phyloP scores from a whole-genome alignment of 2,329 filamentous ascomycete species.

The Aureobasidium sp. region DNA sequence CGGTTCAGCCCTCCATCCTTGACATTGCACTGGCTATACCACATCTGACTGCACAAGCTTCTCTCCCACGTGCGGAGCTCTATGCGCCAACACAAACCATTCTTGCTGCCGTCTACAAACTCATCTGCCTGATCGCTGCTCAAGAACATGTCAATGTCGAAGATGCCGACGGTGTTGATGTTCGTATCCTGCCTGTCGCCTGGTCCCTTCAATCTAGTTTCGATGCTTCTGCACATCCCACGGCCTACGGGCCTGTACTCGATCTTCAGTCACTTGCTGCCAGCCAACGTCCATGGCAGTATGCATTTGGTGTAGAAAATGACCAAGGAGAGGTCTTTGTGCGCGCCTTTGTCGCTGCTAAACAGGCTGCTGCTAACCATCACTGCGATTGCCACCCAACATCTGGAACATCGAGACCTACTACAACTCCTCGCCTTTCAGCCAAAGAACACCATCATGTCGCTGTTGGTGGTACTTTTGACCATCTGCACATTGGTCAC shows the following conservation, averaged over 20 bases:
- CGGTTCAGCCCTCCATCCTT: slow-evolving; percentile 36
- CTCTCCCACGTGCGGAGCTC: slow-evolving; percentile 47
- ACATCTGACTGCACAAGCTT: slow-evolving; percentile 49
- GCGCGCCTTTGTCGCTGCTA: slow-evolving; percentile 34
- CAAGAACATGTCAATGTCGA: slow-evolving; percentile 56
- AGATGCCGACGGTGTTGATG: slow-evolving; percentile 66
- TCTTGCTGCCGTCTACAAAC: slow-evolving; percentile 68
- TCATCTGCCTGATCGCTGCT: slow-evolving; percentile 66
- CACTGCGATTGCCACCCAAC: slow-evolving; percentile 2
- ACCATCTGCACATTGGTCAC: slow-evolving; percentile 90
- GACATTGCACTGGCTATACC: slow-evolving; percentile 59
- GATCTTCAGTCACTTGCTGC: slow-evolving; percentile 42
- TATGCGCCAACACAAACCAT: slow-evolving; percentile 68
- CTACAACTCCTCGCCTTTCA: slow-evolving; percentile 16
- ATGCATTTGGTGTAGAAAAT: slow-evolving; percentile 59
- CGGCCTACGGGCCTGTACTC: slow-evolving; percentile 42
- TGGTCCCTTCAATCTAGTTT: slow-evolving; percentile 36
- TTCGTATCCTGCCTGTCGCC: slow-evolving; percentile 66
- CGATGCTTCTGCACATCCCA: slow-evolving; percentile 25
- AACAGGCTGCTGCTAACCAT: slow-evolving; percentile 7
- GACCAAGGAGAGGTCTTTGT: slow-evolving; percentile 58
- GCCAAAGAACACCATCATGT: slow-evolving; percentile 52
- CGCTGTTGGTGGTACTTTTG: slow-evolving; percentile 88
- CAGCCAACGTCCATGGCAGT: slow-evolving; percentile 53
- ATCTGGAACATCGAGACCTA: not conserved